phyloP scores from a whole-genome alignment of 2,329 filamentous ascomycete species.

The Cytospora piceae region DNA sequence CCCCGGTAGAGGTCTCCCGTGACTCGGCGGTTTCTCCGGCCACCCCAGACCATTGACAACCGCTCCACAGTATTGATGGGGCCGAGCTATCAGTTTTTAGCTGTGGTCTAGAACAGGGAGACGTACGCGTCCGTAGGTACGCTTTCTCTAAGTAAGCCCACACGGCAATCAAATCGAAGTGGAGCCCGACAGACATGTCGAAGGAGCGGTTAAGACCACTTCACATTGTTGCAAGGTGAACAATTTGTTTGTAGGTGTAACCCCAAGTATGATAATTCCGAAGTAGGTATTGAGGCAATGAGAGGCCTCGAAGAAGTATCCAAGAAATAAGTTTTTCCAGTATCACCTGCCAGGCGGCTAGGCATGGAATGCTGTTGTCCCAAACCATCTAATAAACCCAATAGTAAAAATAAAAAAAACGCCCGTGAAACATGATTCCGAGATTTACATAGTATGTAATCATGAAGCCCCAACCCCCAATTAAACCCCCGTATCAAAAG shows the following conservation, averaged over 20 bases:
- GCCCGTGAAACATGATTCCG: not conserved
- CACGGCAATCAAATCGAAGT: no score
- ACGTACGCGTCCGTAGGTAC: not conserved
- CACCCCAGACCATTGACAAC: not conserved
- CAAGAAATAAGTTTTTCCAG: not conserved
- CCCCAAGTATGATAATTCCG: not conserved
- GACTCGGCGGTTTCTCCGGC: not conserved
- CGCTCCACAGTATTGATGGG: not conserved
- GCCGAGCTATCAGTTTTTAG: not conserved
- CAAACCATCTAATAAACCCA: not conserved
- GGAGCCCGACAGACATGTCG: no score
- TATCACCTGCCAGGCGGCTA: not conserved
- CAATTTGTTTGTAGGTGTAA: not conserved
- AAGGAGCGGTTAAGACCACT: no score
- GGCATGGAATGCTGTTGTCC: not conserved
- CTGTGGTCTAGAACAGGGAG: not conserved
- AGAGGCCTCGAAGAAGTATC: not conserved
- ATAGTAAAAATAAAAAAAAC: not conserved
- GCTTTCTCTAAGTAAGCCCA: not conserved
- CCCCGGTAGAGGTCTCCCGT: not conserved
- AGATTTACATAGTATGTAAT: not conserved
- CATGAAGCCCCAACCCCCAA: not conserved
- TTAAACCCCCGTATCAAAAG: not conserved
- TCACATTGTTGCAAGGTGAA: no score
- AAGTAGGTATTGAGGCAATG: not conserved